Percentiles rank a stretch among this genome's conserved stretches.
phyloP scores from a whole-genome alignment of 2,329 filamentous ascomycete genomes.

The Dryadomyces quercus-mongolicae region DNA sequence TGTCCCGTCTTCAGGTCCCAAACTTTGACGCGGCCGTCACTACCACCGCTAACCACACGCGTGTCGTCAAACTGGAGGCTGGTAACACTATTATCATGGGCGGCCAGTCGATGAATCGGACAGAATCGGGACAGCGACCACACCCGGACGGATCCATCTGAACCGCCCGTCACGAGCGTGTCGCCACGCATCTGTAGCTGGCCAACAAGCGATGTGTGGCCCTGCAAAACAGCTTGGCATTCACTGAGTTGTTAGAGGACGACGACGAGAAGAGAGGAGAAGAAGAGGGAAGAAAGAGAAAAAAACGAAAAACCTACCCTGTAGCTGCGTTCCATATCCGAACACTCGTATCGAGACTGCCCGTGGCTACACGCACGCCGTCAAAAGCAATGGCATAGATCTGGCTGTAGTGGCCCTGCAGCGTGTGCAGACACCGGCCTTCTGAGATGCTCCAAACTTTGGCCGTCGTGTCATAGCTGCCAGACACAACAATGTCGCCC shows the following conservation, averaged over 20 bases:
- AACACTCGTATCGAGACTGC: slow-evolving; percentile 91
- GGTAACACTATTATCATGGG: slow-evolving; percentile 96
- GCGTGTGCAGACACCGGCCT: slow-evolving; percentile 78
- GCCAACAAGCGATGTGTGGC: slow-evolving; percentile 91
- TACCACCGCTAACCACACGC: slow-evolving; percentile 88
- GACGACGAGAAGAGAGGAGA: too few species aligned
- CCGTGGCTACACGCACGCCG: slow-evolving; percentile 83
- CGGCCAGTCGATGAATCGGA: slow-evolving; percentile 86
- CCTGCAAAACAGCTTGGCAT: slow-evolving; percentile 85
- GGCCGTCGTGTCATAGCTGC: slow-evolving; percentile 94
- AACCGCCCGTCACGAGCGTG: slow-evolving; percentile 89
- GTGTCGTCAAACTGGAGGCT: slow-evolving; percentile 95
- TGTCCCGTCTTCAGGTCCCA: slow-evolving; percentile 93
- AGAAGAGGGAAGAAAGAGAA: background rate
- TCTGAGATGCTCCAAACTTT: slow-evolving; percentile 97
- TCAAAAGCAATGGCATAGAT: slow-evolving; percentile 99
- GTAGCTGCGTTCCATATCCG: slow-evolving; percentile 90
- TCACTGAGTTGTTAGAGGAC: slow-evolving; percentile 34
- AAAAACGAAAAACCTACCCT: slow-evolving; percentile 45
- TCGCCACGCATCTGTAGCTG: slow-evolving; percentile 93
- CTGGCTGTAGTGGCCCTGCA: slow-evolving; percentile 93
- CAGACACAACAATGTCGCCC: slow-evolving; percentile 93
- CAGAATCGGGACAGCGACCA: slow-evolving; percentile 89
- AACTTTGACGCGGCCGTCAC: slow-evolving; percentile 94
- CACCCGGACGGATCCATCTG: slow-evolving; percentile 88